Percentiles rank a stretch among this genome's conserved stretches.
Evolutionary conservation across 2,329 filamentous ascomycete genomes (phyloP).

Genomic region (Fusarium guadeloupense): DNA sequence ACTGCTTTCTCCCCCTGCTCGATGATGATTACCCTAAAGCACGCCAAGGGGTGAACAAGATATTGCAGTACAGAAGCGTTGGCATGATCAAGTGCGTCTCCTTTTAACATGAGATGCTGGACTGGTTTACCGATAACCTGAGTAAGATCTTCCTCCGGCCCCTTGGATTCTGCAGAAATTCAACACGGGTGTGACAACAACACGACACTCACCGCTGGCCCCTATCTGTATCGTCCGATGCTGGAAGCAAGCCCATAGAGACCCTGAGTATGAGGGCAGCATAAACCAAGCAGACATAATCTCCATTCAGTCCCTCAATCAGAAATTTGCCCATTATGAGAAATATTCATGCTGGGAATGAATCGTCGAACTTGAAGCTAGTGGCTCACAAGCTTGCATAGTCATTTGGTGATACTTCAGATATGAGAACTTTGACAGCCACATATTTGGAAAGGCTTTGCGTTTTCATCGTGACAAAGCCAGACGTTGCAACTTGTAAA

Average conservation of each 20-base stretch:
- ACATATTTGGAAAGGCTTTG: conserved; percentile 32
- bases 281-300: conserved; percentile 37
- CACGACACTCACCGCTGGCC: conserved; percentile 13
- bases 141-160: conserved; percentile 30
- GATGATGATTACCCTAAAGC: conserved; percentile 32
- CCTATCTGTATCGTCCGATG: conserved; percentile 1
- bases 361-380: not conserved
- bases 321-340: conserved; percentile 38
- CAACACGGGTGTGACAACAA: conserved; percentile 29
- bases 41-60: conserved; percentile 36
- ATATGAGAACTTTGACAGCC: conserved; percentile 47
- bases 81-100: conserved; percentile 3
- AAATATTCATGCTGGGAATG: not conserved
- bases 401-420: conserved; percentile 33
- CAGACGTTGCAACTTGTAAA: conserved; percentile 58
- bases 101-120: not conserved
- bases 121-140: conserved; percentile 21
- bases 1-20: conserved; percentile 2
- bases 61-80: conserved; percentile 27
- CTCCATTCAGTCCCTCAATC: conserved; percentile 35
- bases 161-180: conserved; percentile 35
- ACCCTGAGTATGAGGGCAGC: conserved; percentile 35
- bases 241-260: conserved; percentile 11
- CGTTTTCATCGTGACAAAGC: conserved; percentile 49
- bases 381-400: conserved; percentile 34